Conservation (phyloP, 495 filamentous ascomycete genomes). For the Neurospora tetraspora region DNA sequence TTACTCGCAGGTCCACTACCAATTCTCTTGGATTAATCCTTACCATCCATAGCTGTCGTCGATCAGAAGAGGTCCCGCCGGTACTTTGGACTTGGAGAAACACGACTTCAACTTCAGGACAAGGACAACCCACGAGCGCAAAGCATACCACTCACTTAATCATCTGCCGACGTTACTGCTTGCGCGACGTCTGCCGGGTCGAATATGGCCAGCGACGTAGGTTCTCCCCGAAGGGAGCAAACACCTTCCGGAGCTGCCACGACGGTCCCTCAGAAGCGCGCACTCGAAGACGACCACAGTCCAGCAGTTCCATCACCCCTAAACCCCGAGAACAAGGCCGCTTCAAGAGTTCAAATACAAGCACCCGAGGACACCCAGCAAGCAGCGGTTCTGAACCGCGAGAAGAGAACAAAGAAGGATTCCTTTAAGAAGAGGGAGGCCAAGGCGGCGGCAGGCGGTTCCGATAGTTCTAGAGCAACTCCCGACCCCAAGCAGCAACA, state of each 20-base stretch:
- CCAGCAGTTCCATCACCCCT: slow-evolving; percentile 53
- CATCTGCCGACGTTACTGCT: not conserved
- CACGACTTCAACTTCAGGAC: not conserved
- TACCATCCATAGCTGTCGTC: not conserved
- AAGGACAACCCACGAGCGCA: not conserved
- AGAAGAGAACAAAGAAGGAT: slow-evolving; percentile 56
- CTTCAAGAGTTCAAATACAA: slow-evolving; percentile 19
- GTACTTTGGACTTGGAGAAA: not conserved
- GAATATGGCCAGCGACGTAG: slow-evolving; percentile 28
- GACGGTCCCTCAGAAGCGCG: slow-evolving; percentile 49
- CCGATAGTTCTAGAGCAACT: slow-evolving; percentile 39
- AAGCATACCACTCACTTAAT: not conserved
- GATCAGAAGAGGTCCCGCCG: not conserved
- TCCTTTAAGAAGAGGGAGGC: slow-evolving; percentile 68
- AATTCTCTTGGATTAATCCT: not conserved
- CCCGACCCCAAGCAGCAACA: slow-evolving; percentile 47
- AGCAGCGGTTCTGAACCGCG: slow-evolving; percentile 29
- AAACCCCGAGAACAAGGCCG: slow-evolving; percentile 42
- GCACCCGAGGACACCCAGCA: slow-evolving; percentile 28
- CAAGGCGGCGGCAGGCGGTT: slow-evolving; percentile 42
- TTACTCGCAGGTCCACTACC: not conserved
- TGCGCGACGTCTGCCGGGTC: not conserved
- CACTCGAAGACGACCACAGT: slow-evolving; percentile 42
- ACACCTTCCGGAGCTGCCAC: slow-evolving; percentile 32
- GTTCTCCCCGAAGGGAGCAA: slow-evolving; percentile 29